Conservation (phyloP, 331 rosid genomes). For the Rosa hybrid region DNA sequence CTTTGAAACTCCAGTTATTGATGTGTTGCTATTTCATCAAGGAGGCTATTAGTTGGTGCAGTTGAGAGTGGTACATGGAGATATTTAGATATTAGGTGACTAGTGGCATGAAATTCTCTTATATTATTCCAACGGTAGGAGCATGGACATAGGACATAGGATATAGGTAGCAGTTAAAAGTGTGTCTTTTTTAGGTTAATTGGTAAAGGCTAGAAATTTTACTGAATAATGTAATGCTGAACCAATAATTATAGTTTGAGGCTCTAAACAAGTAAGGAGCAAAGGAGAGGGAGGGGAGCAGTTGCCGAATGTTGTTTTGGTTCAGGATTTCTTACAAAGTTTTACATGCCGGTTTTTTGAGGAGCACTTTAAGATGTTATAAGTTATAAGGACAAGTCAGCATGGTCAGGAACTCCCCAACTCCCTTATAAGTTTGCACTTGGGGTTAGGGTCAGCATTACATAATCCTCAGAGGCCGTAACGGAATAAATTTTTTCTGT, state of each 20-base stretch:
- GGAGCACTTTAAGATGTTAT: neutral
- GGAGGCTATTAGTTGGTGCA: neutral
- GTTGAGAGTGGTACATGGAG: slow-evolving; percentile 3
- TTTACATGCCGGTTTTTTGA: neutral
- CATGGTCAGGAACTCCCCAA: neutral
- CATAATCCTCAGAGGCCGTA: neutral
- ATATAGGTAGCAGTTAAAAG: neutral
- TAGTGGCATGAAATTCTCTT: neutral
- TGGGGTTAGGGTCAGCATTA: neutral
- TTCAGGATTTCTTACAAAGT: neutral
- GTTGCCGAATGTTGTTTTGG: neutral
- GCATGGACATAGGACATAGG: neutral
- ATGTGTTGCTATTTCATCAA: neutral
- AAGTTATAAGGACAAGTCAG: neutral
- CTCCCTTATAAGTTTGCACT: neutral
- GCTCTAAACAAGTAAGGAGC: neutral
- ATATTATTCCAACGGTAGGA: neutral
- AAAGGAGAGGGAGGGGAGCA: neutral
- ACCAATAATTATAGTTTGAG: neutral
- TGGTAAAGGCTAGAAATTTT: neutral
- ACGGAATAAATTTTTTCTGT: neutral
- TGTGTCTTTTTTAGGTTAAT: neutral
- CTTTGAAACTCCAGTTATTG: neutral
- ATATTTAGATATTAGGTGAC: neutral
- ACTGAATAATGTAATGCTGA: neutral